A percentile compares a stretch with the other conserved stretches of the same genome.
These are phyloP conservation scores for Russula compacta DNA, from an alignment of 768 basidiomycete genomes.

Conservation along the genomic window DNA sequence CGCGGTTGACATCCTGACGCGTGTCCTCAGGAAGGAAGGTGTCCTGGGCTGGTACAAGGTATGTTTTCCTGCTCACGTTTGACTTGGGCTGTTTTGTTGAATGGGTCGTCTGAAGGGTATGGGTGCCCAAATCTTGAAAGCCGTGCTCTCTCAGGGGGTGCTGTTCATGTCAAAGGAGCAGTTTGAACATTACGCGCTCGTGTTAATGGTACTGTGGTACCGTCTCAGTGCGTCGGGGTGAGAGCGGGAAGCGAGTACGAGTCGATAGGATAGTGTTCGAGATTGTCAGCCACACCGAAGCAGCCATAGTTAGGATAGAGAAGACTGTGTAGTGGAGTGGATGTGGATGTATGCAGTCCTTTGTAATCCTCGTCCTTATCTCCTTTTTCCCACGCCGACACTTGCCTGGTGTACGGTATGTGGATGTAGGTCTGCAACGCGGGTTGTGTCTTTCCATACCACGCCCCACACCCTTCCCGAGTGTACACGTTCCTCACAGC, in stretches of 20 bases:
- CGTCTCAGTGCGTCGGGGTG: neutral
- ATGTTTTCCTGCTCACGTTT: slow-evolving; percentile 21
- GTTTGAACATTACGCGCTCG: slow-evolving; percentile 82
- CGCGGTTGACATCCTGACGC: slow-evolving; percentile 65
- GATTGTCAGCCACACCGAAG: too few relatives aligned
- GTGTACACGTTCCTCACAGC: neutral
- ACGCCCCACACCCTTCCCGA: neutral
- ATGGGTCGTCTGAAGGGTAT: slow-evolving; percentile 57
- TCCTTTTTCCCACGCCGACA: neutral
- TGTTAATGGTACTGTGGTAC: slow-evolving; percentile 47
- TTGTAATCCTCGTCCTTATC: neutral
- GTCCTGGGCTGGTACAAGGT: slow-evolving; percentile 95
- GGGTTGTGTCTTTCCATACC: neutral
- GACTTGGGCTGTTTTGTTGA: neutral
- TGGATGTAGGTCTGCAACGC: too few relatives aligned
- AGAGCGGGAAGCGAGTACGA: neutral
- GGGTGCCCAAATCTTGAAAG: slow-evolving; percentile 93
- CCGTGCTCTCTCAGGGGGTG: slow-evolving; percentile 89
- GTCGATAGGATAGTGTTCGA: too few relatives aligned
- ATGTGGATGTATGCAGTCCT: neutral
- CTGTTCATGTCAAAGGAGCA: slow-evolving; percentile 97
- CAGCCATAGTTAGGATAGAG: neutral
- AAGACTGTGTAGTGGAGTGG: neutral
- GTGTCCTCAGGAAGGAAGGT: slow-evolving; percentile 70
- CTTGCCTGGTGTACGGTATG: neutral